These are phyloP conservation scores for Chamaecyparis obtusa DNA, from an alignment of 75 land plant species.

Conservation along the genomic window DNA sequence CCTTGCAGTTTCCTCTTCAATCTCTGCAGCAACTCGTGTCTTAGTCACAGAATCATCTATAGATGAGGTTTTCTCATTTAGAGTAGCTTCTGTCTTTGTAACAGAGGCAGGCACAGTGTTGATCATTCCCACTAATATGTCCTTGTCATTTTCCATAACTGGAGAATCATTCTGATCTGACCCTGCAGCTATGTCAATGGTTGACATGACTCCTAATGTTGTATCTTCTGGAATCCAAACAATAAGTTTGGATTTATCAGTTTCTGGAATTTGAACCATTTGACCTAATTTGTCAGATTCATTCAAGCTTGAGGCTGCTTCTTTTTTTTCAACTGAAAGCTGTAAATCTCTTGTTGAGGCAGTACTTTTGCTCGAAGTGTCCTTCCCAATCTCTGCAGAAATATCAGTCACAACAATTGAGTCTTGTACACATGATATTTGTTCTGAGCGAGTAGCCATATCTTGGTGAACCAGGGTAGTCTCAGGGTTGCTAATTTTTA, in stretches of 20 bases:
- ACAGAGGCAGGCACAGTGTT: background rate
- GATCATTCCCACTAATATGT: background rate
- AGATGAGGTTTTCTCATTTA: background rate
- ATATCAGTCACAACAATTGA: background rate
- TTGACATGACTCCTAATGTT: background rate
- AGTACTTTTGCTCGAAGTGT: background rate
- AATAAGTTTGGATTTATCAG: background rate
- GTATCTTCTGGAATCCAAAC: background rate
- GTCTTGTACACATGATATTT: background rate
- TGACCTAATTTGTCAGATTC: background rate
- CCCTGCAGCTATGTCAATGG: background rate
- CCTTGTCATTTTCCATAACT: background rate
- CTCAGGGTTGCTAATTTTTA: background rate
- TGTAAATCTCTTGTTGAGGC: background rate
- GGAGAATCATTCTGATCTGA: background rate
- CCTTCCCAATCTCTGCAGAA: background rate
- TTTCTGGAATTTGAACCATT: background rate
- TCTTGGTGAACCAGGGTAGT: background rate
- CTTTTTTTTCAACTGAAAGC: background rate
- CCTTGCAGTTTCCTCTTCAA: background rate
- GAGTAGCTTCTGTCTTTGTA: background rate
- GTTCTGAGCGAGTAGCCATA: background rate
- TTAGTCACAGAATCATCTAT: background rate
- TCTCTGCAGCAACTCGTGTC: background rate
- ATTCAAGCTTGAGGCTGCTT: background rate